Base-by-base conservation (phyloP, 345 rosid genomes). In the Stellera chamaejasme region DNA sequence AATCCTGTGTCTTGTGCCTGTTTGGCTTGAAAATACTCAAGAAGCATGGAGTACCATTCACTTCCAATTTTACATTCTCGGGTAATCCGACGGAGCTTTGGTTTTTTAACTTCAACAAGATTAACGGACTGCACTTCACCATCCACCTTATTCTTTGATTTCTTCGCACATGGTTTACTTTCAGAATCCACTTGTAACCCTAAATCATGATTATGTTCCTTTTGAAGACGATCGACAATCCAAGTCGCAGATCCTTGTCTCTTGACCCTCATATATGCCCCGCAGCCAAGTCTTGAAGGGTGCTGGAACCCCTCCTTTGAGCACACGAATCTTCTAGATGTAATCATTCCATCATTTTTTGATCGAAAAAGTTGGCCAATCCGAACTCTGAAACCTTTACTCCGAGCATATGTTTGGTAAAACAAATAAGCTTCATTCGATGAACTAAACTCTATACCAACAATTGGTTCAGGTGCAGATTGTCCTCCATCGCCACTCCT, bases 301-400 rank as follows among this genome's bases (percentile, higher is more conserved):
- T 88, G 98, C 68, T 88, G 93, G 76, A 85, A 85, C 54, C 98
- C 98, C 79, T 91, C 98, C 70, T 82, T 88, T 0, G 95, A 91
- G 75, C 95, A 91, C 52, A 91, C 98, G 72, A 91, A 91, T 58
- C 95, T 68, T 59, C 96, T 61, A 6, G 95, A 91, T 6, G 98
- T 91, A 51, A 91, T 74, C 0, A 92, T 85, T 3, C 84, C 87
- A 53, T 88, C 93, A 14, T 75, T 77, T 73, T 85, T 91, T 0
- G 98, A 85, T 11, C 95, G 90, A 61, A 91, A 91, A 78, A 88
- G 52, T 74, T 91, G 98, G 67, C 98, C 98, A 1, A 83, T 88
- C 62, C 95, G 76, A 66, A 86, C 77, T 76, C 82, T 78, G 72
- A 88, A 91, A 45, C 98, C 98, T 10, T 64, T 69, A 65, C 67